A percentile compares a stretch with the other conserved stretches of the same genome.
These are phyloP conservation scores for Cochlearia excelsa DNA, from an alignment of 345 rosid genomes.

Conservation along the genomic window DNA sequence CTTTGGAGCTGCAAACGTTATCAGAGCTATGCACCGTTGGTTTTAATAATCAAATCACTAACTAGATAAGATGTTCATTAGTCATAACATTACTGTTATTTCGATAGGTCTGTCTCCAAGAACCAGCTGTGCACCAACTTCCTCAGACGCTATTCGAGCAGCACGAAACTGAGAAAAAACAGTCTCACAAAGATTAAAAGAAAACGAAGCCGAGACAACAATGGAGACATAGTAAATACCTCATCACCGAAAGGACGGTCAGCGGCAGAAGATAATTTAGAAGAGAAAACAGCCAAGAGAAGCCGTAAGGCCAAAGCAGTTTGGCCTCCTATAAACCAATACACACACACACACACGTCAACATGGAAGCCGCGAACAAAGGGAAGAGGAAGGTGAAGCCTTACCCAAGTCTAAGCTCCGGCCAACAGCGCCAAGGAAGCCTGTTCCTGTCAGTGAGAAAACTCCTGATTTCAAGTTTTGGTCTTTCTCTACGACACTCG, in stretches of 20 bases:
- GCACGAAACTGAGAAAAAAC: slow-evolving; percentile 67
- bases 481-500: slow-evolving; percentile 44
- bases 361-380: not conserved
- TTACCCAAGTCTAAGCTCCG: slow-evolving; percentile 84
- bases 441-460: slow-evolving; percentile 76
- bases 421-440: slow-evolving; percentile 78
- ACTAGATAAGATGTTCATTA: not conserved
- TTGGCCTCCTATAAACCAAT: slow-evolving; percentile 62
- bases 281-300: slow-evolving; percentile 78
- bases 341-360: slow-evolving; percentile 3
- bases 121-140: slow-evolving; percentile 85
- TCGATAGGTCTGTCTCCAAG: slow-evolving; percentile 89
- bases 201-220: not conserved
- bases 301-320: slow-evolving; percentile 81
- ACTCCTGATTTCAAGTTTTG: slow-evolving; percentile 47
- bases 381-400: not conserved
- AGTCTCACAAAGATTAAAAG: not conserved
- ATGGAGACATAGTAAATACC: slow-evolving; percentile 35
- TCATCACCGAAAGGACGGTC: slow-evolving; percentile 83
- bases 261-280: slow-evolving; percentile 66
- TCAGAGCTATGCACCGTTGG: slow-evolving; percentile 3
- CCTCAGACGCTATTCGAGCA: slow-evolving; percentile 72
- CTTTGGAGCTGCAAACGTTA: slow-evolving; percentile 57
- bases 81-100: slow-evolving; percentile 51
- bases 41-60: not conserved